Evolutionary conservation across 768 basidiomycete species (phyloP).

Genomic region (Tulasnella sp.): DNA sequence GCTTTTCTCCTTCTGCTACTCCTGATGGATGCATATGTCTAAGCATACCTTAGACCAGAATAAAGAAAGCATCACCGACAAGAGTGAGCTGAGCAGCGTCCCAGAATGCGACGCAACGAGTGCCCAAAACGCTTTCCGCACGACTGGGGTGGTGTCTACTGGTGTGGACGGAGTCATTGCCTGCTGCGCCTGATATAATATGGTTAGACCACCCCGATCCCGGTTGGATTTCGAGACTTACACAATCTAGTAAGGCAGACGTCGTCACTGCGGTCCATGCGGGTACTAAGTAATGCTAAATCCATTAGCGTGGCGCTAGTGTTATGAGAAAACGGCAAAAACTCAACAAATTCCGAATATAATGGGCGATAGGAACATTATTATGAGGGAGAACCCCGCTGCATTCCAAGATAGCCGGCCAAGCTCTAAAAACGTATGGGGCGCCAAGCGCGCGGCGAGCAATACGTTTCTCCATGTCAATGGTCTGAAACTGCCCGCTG

Average conservation of each 20-base stretch:
- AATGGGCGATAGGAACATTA: not conserved
- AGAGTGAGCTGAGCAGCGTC: not conserved
- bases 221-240: not conserved
- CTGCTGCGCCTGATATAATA: not conserved
- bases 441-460: not conserved
- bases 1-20: not conserved
- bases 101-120: not conserved
- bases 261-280: slow-evolving; percentile 4
- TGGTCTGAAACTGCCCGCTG: not conserved
- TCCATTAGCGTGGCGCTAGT: not conserved
- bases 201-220: not conserved
- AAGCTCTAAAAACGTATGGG: not conserved
- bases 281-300: not conserved
- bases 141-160: not conserved
- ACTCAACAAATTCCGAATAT: not conserved
- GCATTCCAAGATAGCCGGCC: not conserved
- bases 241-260: not conserved
- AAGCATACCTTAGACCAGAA: not conserved
- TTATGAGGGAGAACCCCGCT: not conserved
- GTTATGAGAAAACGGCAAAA: not conserved
- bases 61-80: not conserved
- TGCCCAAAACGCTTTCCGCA: not conserved
- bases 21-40: not conserved
- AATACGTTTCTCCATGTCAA: not conserved
- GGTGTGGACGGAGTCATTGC: not conserved